Conservation (phyloP, 2,329 filamentous ascomycete species). For the Daldinia eschscholtzii region DNA sequence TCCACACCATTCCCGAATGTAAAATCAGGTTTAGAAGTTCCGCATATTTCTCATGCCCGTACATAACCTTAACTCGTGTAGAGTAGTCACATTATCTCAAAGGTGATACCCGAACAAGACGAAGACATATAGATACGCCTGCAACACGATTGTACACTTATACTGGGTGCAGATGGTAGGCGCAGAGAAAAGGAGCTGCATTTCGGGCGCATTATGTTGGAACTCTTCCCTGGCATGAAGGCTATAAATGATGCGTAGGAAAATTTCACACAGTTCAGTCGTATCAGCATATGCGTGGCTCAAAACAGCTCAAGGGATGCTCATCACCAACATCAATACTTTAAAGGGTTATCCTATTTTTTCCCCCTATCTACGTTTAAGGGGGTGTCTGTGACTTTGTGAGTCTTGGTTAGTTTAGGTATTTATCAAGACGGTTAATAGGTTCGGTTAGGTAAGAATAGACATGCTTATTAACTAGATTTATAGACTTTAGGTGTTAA, state of each 20-base stretch:
- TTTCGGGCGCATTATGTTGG: background rate
- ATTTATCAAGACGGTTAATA: too few species aligned
- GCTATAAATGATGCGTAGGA: background rate
- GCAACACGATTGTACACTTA: background rate
- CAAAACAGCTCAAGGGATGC: background rate
- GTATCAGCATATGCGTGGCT: background rate
- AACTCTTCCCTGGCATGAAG: background rate
- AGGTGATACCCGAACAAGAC: background rate
- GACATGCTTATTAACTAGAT: background rate
- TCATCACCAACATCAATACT: too few species aligned
- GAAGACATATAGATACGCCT: constrained; percentile 1
- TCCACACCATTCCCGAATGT: background rate
- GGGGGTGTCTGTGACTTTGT: background rate
- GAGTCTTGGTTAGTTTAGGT: too few species aligned
- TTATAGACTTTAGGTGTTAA: background rate
- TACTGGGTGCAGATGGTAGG: too few species aligned
- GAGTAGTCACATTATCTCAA: background rate
- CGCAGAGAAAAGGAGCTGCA: background rate
- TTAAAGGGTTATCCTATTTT: background rate
- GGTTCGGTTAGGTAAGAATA: background rate
- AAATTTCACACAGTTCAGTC: background rate
- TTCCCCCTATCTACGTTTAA: background rate
- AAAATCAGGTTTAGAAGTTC: background rate
- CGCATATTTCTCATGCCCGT: background rate
- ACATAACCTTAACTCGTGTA: background rate